Base-by-base conservation (phyloP, 2,329 filamentous ascomycete species). In the Coleophoma crateriformis region DNA sequence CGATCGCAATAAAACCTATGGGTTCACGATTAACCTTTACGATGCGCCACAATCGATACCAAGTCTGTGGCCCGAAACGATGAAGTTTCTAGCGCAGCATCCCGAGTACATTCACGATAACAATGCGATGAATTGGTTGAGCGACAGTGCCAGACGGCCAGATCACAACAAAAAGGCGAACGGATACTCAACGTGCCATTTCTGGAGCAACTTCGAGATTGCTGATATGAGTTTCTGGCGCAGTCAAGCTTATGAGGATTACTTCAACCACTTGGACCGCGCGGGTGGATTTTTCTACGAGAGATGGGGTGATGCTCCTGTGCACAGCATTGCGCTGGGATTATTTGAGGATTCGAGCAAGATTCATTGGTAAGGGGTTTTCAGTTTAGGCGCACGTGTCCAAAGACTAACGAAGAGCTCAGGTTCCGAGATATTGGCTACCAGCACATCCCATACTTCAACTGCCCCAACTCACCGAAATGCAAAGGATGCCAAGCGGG, bases 401-500 rank as follows among this genome's bases (percentile, higher is more conserved):
- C 27, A 40, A 13, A 37, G 14, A 22, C 40, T 47, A 48, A 50
- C 47, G 53, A 15, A 47, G 13, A 14, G 12, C 11, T 11, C 33
- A 96, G 91, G 91, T 99, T 99, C 85, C 91, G 92, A 48, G 94
- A 99, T 67, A 97, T 99, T 58, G 94, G 94, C 50, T 99, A 99
- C 72, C 90, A 96, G 63, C 94, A 99, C 61, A 91, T 97, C 48
- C 94, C 94, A 42, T 99, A 95, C 73, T 96, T 95, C 78, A 99
- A 99, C 73, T 99, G 94, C 66, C 94, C 94, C 54, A 97, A 96
- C 71, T 95, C 87, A 47, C 88, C 89, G 45, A 97, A 97, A 69
- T 97, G 92, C 67, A 85, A 79, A 58, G 89, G 88, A 57, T 97
- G 92, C 67, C 79, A 84, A n/a, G 81, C 88, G 1, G 94, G 92